Evolutionary conservation across 352 stramenopile genomes (phyloP).

Genomic region (Phytopythium helicoides): DNA sequence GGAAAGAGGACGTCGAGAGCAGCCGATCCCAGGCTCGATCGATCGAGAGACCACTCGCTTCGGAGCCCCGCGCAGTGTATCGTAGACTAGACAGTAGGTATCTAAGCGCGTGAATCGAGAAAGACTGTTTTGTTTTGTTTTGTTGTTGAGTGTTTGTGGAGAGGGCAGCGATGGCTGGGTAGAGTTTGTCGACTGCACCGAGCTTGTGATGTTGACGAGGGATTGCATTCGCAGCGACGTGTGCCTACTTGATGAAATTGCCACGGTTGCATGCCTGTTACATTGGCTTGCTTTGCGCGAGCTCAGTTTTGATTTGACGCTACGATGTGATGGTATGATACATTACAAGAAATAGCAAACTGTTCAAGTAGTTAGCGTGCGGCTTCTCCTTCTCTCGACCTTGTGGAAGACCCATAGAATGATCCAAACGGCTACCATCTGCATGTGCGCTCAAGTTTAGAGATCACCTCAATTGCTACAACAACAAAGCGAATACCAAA

Average conservation of each 20-base stretch:
- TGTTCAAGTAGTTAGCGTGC: not conserved
- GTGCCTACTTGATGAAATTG: too few species aligned
- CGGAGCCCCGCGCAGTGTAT: not conserved
- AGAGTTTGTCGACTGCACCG: too few species aligned
- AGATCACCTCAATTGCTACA: constrained; percentile 1
- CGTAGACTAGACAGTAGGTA: constrained; percentile 2
- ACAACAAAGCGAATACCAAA: not conserved
- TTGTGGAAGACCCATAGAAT: constrained; percentile 22
- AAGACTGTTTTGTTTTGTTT: too few species aligned
- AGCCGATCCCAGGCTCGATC: not conserved
- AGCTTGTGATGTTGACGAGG: too few species aligned
- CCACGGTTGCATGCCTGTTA: too few species aligned
- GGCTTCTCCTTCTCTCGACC: constrained; percentile 10
- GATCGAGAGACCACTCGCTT: not conserved
- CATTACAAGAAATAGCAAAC: not conserved
- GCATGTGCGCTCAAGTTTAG: not conserved
- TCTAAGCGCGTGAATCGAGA: not conserved
- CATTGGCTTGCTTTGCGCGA: too few species aligned
- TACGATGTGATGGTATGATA: too few species aligned
- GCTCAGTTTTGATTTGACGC: too few species aligned
- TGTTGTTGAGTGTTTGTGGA: too few species aligned
- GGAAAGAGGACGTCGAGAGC: not conserved
- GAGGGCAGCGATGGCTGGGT: too few species aligned
- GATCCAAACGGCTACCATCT: constrained; percentile 17
- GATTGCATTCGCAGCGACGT: too few species aligned